Evolutionary conservation across 1,139 yeast genomes (phyloP).

Genomic region (Pichia sp.): DNA sequence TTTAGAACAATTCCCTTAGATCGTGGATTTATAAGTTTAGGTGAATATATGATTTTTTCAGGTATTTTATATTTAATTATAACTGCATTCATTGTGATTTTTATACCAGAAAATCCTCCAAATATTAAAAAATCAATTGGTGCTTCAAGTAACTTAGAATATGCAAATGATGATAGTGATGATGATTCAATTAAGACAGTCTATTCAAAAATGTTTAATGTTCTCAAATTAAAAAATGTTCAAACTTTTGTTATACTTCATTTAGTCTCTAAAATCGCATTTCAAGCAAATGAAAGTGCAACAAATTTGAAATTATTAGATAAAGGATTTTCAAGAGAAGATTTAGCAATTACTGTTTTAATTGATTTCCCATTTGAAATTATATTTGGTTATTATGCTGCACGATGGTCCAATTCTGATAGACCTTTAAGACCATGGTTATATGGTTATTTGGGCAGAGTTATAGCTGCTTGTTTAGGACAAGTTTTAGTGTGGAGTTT

Average conservation of each 20-base stretch:
- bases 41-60: conserved; percentile 71
- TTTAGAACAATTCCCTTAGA: conserved; percentile 55
- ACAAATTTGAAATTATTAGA: conserved; percentile 89
- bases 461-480: conserved; percentile 69
- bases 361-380: conserved; percentile 96
- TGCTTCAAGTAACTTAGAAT: conserved; percentile 11
- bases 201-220: conserved; percentile 74
- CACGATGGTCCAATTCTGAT: conserved; percentile 82
- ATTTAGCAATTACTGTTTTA: conserved; percentile 82
- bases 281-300: conserved; percentile 93
- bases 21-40: conserved; percentile 63
- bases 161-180: conserved; percentile 3
- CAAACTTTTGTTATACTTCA: conserved; percentile 71
- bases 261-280: conserved; percentile 79
- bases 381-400: conserved; percentile 91
- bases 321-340: conserved; percentile 89
- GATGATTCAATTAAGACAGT: conserved; percentile 15
- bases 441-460: conserved; percentile 79
- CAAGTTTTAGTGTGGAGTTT: conserved; percentile 67
- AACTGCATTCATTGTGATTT: conserved; percentile 52
- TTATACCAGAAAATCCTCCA: conserved; percentile 61
- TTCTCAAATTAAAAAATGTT: conserved; percentile 68
- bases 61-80: conserved; percentile 66
- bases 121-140: conserved; percentile 15
- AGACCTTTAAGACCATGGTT: conserved; percentile 82